Evolutionary conservation across 805 yeast species (phyloP), one percentile per base, ranked within the genome.

Genomic region (Pichia scutulata): DNA sequence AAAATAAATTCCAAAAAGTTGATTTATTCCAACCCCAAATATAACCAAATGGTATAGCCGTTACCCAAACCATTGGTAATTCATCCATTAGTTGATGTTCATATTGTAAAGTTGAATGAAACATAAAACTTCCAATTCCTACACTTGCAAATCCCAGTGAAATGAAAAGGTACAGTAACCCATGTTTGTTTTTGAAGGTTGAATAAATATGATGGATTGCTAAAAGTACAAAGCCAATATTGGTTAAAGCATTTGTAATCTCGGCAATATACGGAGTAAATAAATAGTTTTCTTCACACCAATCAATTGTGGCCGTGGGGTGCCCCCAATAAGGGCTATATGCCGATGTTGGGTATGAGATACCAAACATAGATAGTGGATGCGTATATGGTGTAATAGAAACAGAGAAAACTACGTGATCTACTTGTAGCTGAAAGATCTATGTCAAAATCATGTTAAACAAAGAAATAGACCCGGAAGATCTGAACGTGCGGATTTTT

Each of bases 211-310:
- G 71, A 44, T 60, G 63, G 14, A 53, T 37, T 12, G 71, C 66
- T 25, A 69, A 50, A 3, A 62, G 40, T 26, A 68, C 61, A 49
- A 69, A 69, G 10, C 63, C 60, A 18, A 68, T 47, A 50, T 93
- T 93, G 41, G 99, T 89, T 25, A 81, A 59, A 3, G 97, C 87
- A 63, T 93, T 93, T 52, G 92, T 76, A 50, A 88, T 85, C 65
- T 93, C 99, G 4, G 98, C 97, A 48, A 93, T 75, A 61, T 86
- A 93, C 13, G 77, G 77, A 13, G 92, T 77, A 1, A 90, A 86
- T 12, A 89, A 92, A 64, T 92, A 92, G 70, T 92, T 92, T 67
- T 93, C 98, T 62, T 92, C 99, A 69, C 99, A 92, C 98, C 98
- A 92, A 63, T 92, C 99, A 39, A 93, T 93, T n/a, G 98, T 90